Percentiles rank a stretch among this genome's conserved stretches.
Evolutionary conservation across 495 filamentous ascomycete species (phyloP).

Genomic region (Aspergillus mulundensis): DNA sequence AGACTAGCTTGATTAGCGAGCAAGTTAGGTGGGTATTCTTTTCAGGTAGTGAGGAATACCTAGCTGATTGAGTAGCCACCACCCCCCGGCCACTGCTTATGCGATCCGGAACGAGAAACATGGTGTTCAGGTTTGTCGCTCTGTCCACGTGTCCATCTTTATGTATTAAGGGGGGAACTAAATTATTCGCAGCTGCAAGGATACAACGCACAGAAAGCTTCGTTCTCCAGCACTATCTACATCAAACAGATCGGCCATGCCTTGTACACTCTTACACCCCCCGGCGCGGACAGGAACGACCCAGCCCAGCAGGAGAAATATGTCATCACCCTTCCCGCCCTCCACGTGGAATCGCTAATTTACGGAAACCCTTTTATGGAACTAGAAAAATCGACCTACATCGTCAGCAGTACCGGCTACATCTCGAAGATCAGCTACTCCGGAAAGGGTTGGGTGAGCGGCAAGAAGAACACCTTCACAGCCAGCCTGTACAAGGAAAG

Average conservation of each 20-base stretch:
- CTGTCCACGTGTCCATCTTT: background rate
- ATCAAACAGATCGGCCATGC: conserved; percentile 97
- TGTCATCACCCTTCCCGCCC: conserved; percentile 84
- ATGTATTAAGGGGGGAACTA: background rate
- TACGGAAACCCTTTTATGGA: conserved; percentile 90
- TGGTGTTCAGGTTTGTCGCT: conserved; percentile 58
- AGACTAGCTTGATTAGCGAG: conserved; percentile 68
- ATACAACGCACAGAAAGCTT: conserved; percentile 97
- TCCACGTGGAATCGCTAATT: conserved; percentile 93
- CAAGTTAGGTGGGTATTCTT: conserved; percentile 68
- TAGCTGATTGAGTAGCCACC: conserved; percentile 58
- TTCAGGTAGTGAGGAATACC: background rate
- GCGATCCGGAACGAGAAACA: conserved; percentile 81
- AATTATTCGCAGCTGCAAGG: conserved; percentile 62
- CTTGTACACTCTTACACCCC: conserved; percentile 68
- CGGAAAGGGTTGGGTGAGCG: conserved; percentile 88
- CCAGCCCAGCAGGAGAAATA: conserved; percentile 60
- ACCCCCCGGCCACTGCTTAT: conserved; percentile 96
- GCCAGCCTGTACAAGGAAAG: conserved; percentile 69
- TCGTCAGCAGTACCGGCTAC: conserved; percentile 80
- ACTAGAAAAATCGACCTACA: conserved; percentile 75
- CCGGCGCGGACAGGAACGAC: conserved; percentile 44
- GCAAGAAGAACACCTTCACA: conserved; percentile 90
- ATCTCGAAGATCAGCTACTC: conserved; percentile 90
- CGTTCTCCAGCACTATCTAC: conserved; percentile 86